Conservation (phyloP, 129 eudicot species). For the Helianthus tuberosus region DNA sequence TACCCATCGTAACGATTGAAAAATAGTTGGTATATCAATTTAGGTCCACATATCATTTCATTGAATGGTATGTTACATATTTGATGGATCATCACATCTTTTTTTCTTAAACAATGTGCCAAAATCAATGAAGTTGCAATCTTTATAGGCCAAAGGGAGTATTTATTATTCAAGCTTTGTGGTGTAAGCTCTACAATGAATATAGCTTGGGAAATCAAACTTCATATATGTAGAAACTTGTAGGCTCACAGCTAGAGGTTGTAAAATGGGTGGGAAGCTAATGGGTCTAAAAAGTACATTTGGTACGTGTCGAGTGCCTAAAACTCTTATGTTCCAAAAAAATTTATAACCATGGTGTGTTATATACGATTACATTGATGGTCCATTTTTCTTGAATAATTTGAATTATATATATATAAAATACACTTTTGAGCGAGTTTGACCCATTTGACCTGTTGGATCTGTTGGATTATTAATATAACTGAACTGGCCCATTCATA, state of each 20-base stretch:
- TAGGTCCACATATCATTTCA: too few relatives aligned
- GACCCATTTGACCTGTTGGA: too few relatives aligned
- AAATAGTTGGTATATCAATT: too few relatives aligned
- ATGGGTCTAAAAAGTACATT: neutral
- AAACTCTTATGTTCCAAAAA: neutral
- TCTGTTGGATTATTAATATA: too few relatives aligned
- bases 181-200: neutral
- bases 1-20: too few relatives aligned
- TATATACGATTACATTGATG: neutral
- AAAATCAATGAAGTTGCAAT: neutral
- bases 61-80: neutral
- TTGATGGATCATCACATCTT: neutral
- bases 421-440: too few relatives aligned
- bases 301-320: neutral
- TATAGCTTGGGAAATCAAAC: neutral
- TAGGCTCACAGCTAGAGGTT: neutral
- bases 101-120: slow-evolving; percentile 4
- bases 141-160: neutral
- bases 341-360: neutral
- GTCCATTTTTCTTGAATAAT: neutral
- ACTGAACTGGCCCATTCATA: too few relatives aligned
- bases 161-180: neutral
- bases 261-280: neutral
- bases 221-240: neutral
- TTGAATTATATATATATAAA: too few relatives aligned